Evolutionary conservation across 148 eudicot species (phyloP), one percentile per base, ranked within the genome.

Genomic region (Chenopodium suecicum): DNA sequence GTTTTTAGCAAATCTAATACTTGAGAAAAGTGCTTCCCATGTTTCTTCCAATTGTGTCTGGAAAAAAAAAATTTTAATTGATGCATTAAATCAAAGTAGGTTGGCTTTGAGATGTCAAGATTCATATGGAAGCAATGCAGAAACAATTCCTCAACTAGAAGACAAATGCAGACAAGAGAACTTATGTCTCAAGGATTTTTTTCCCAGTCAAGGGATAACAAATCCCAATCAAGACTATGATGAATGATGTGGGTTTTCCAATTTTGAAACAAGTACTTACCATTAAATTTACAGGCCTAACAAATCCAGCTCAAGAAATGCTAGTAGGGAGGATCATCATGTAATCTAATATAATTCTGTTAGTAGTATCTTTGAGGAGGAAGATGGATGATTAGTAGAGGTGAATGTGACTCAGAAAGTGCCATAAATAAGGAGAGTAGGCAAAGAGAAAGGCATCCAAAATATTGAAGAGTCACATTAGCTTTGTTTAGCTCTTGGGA

Each of bases 21-120:
- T 84, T 34, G 99, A 96, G 87, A 94, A 96, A 52, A 96, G 81
- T 29, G 95, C 93, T 80, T 82, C 87, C 99, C 99, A 96, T 82
- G 98, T 96, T 88, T 96, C 97, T 79, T 96, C 99, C 86, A 96
- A 84, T 37, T 78, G 92, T 79, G 99, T 88, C 99, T 96, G 94
- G 76, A 13, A n/a, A 47, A 25, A 29, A 9, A 54, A 70, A 29
- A 75, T 0, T 25, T 0, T 27, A 27, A 27, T 27, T 14, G 50
- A 58, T 13, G 41, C n/a, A 23, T 10, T 16, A 68, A 19, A 48
- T n/a, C 19, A 11, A 16, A 56, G 13, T 29, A 23, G 60, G 29
- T 31, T 25, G 9, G 10, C 46, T 29, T 48, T 68, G 41, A 67
- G 44, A 79, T 6, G 37, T n/a, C 54, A 44, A 29, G 70, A 25